phyloP scores from a whole-genome alignment of 2,329 filamentous ascomycete genomes.

The Colletotrichum cuscutae region DNA sequence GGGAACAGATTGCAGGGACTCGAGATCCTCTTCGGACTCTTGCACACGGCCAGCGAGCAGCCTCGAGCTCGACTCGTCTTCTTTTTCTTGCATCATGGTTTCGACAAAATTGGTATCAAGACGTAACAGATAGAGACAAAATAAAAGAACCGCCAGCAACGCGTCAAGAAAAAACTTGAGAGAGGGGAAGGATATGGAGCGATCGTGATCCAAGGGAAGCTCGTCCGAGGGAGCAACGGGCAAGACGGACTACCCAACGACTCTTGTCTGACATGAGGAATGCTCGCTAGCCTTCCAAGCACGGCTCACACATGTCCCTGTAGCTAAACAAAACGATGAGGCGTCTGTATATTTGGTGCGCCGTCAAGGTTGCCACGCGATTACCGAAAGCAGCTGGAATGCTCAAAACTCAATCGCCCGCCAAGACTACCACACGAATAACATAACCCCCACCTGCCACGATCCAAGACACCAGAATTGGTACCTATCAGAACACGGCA shows the following conservation, averaged over 20 bases:
- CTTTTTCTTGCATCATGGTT: constrained; percentile 34
- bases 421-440: not conserved
- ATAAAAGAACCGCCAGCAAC: not conserved
- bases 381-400: constrained; percentile 25
- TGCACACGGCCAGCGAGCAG: constrained; percentile 33
- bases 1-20: constrained; percentile 19
- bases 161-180: not conserved
- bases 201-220: not conserved
- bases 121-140: not conserved
- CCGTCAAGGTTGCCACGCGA: constrained; percentile 2
- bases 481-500: not conserved
- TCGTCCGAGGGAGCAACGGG: constrained; percentile 13
- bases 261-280: constrained; percentile 24
- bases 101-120: not conserved
- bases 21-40: constrained; percentile 36
- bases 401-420: not conserved
- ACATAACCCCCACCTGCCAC: not conserved
- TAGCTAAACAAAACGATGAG: not conserved
- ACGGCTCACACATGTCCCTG: not conserved
- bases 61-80: constrained; percentile 2
- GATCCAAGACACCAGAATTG: not conserved
- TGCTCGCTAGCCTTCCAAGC: not conserved
- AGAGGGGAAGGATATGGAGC: not conserved
- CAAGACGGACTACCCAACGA: constrained; percentile 8
- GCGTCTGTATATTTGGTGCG: not conserved